Base-by-base conservation (phyloP, 2,329 filamentous ascomycete species). In the Talaromyces albobiverticillius region DNA sequence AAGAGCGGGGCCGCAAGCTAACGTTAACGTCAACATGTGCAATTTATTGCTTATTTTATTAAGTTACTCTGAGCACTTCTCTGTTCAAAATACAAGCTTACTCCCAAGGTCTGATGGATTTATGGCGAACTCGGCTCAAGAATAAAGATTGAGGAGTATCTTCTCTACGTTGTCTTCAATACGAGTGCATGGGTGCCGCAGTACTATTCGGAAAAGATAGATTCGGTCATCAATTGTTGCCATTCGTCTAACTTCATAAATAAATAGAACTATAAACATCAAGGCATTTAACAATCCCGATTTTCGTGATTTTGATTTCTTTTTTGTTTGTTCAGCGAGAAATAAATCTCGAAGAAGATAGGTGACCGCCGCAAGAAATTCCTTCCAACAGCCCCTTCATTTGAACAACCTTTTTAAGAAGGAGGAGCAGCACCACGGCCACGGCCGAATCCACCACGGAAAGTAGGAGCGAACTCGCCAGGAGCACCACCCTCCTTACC, bases 401-500 rank as follows among this genome's bases (percentile, higher is more conserved):
- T 16, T 25, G 11, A 20, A 25, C 11, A 14, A 45, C 18, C 32
- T 16, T 41, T 22, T 46, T 53, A 53, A 53, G 54, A 56, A 25
- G 72, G 72, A 67, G 88, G 84, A 78, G 88, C 82, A 71, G 79
- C 85, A 72, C 87, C 87, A 82, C 89, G 88, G 77, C 90, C 90
- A 86, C 90, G 89, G 75, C 90, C 91, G 75, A 88, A 88, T 72
- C 89, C 89, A 82, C 89, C 88, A 83, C 89, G 89, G 88, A 96
- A 96, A 77, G 88, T 85, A 74, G 91, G 91, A 80, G 88, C 87
- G 77, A 94, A 96, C 79, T 91, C 89, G 79, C 89, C 89, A 71
- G 90, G 89, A 75, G 90, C 89, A 82, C 87, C 89, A 71, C 90
- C 90, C 82, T 95, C 90, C 86, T 95, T 95, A 76, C 86, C 83